phyloP scores from a whole-genome alignment of 1,284 basidiomycete species.

The Leccinum subrobustum region DNA sequence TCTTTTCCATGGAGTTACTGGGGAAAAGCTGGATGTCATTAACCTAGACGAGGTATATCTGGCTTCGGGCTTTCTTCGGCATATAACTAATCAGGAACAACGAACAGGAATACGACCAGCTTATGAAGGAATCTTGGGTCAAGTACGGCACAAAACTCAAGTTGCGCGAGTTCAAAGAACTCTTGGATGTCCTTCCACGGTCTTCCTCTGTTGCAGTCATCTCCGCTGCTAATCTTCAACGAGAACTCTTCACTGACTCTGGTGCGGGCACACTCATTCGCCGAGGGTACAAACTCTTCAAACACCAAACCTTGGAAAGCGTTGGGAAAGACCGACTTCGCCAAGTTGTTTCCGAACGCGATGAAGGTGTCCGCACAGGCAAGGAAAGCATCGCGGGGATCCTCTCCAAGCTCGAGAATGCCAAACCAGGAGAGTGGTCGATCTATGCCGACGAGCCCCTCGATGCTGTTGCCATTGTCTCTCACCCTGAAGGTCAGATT shows the following conservation, averaged over 20 bases:
- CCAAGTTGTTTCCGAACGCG: constrained; percentile 91
- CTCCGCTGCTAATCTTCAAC: constrained; percentile 89
- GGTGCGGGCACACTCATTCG: constrained; percentile 98
- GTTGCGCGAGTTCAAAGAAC: constrained; percentile 98
- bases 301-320: constrained; percentile 77
- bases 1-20: constrained; percentile 94
- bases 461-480: constrained; percentile 93
- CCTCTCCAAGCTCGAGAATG: constrained; percentile 76
- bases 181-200: constrained; percentile 96
- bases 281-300: constrained; percentile 97
- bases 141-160: constrained; percentile 99
- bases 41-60: constrained; percentile 89
- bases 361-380: constrained; percentile 87
- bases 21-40: constrained; percentile 93
- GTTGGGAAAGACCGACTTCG: constrained; percentile 93
- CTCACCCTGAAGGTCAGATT: constrained; percentile 86
- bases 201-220: constrained; percentile 99
- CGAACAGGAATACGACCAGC: constrained; percentile 85
- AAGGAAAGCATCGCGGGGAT: constrained; percentile 88
- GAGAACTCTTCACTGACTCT: constrained; percentile 98
- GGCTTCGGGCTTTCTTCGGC: neutral
- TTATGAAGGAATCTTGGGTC: constrained; percentile 99
- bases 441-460: constrained; percentile 98
- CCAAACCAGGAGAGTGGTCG: constrained; percentile 67
- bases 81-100: constrained; percentile 3